These are phyloP conservation scores for Cystofilobasidium ferigula DNA, from an alignment of 768 basidiomycete species.

Conservation along the genomic window DNA sequence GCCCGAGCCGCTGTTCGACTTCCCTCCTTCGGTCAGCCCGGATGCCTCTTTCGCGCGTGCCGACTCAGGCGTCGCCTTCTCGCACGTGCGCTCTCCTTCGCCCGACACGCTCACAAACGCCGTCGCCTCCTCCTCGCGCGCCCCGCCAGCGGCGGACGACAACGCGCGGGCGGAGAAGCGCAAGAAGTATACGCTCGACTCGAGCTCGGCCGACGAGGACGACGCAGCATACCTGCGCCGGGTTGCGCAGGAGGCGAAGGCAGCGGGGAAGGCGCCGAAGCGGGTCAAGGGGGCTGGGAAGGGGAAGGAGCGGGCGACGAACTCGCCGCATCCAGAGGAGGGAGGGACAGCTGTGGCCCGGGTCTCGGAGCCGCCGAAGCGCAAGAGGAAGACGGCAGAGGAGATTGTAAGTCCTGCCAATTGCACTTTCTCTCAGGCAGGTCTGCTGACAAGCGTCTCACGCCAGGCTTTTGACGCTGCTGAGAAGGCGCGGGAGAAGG, in stretches of 20 bases:
- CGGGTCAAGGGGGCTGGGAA: neutral
- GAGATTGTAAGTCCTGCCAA: neutral
- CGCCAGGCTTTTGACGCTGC: conserved; percentile 23
- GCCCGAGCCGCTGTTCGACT: too few relatives aligned
- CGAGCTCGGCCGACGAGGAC: neutral
- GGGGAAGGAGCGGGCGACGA: neutral
- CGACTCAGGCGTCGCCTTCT: too few relatives aligned
- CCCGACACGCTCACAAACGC: too few relatives aligned
- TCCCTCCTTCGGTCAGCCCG: too few relatives aligned
- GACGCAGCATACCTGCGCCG: neutral
- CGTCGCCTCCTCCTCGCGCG: neutral
- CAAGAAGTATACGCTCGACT: conserved; percentile 9
- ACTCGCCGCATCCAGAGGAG: neutral
- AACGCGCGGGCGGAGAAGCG: neutral
- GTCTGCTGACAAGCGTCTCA: neutral
- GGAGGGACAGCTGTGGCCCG: neutral
- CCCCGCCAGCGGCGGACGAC: neutral
- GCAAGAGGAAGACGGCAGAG: neutral
- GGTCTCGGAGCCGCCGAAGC: neutral
- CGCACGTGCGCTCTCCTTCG: too few relatives aligned
- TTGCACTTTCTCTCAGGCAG: too few relatives aligned
- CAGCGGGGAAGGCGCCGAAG: neutral
- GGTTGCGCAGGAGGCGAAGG: neutral
- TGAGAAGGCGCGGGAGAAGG: conserved; percentile 28
- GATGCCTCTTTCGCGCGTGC: too few relatives aligned